A percentile compares a stretch with the other conserved stretches of the same genome.
These are phyloP conservation scores for Globisporangium emineosum DNA, from an alignment of 352 stramenopile species.

Conservation along the genomic window DNA sequence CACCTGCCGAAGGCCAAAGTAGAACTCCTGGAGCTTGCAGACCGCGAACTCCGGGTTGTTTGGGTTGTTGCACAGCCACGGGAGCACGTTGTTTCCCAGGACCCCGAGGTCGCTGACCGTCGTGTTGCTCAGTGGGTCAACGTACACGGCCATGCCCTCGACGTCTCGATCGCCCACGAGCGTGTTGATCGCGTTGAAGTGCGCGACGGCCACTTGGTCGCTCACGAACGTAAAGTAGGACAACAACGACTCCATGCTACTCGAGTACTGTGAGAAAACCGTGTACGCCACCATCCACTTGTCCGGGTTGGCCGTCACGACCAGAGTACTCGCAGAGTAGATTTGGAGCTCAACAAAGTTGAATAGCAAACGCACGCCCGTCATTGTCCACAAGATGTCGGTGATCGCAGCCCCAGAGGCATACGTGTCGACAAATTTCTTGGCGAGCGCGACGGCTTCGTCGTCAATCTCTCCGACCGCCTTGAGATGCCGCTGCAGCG, in stretches of 20 bases:
- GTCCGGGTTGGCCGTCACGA: no score
- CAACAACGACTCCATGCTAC: conserved; percentile 32
- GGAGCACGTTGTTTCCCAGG: conserved; percentile 8
- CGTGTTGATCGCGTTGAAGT: conserved; percentile 18
- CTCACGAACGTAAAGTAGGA: conserved; percentile 17
- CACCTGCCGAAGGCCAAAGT: conserved; percentile 11
- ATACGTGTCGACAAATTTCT: no score
- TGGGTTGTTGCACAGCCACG: conserved; percentile 12
- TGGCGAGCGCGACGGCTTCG: no score
- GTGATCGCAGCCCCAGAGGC: no score
- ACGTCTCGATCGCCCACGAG: conserved; percentile 14
- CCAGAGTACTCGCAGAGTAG: no score
- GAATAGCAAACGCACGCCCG: no score
- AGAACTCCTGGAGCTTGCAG: conserved; percentile 22
- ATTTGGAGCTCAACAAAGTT: no score
- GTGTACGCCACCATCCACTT: not conserved
- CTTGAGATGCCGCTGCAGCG: no score
- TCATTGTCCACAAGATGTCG: no score
- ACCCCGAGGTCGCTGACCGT: conserved; percentile 14
- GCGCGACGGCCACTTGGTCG: conserved; percentile 15
- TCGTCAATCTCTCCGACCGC: no score
- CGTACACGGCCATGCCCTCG: conserved; percentile 12
- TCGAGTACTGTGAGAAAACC: conserved; percentile 26
- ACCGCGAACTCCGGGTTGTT: conserved; percentile 18
- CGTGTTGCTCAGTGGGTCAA: conserved; percentile 12